Evolutionary conservation across 495 filamentous ascomycete species (phyloP).

Genomic region (Parathielavia appendiculata): DNA sequence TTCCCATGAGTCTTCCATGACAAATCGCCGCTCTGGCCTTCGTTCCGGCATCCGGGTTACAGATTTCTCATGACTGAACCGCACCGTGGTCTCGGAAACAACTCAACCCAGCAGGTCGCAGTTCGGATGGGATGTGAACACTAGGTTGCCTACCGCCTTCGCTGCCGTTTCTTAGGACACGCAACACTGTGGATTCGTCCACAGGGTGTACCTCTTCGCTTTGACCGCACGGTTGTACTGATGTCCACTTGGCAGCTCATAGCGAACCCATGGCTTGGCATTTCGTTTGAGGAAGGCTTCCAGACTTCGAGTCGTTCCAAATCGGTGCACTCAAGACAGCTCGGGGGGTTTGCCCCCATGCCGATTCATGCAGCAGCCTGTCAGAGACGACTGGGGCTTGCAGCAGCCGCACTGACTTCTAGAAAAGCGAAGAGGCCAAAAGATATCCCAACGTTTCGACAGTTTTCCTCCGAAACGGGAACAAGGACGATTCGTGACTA

Average conservation of each 20-base stretch:
- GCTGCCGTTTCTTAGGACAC: not conserved
- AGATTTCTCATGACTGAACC: too few species aligned
- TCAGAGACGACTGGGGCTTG: not conserved
- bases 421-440: slow-evolving; percentile 1
- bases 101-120: too few species aligned
- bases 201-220: slow-evolving; percentile 1
- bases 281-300: slow-evolving; percentile 27
- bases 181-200: not conserved
- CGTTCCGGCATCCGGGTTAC: not conserved
- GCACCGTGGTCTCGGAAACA: too few species aligned
- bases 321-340: slow-evolving; percentile 30
- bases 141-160: not conserved
- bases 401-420: slow-evolving; percentile 14
- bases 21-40: not conserved
- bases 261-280: slow-evolving; percentile 14
- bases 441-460: not conserved
- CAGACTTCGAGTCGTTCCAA: slow-evolving; percentile 33
- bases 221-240: not conserved
- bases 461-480: slow-evolving; percentile 3
- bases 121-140: too few species aligned
- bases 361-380: slow-evolving; percentile 28
- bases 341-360: slow-evolving; percentile 23
- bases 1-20: not conserved
- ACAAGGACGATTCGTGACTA: not conserved
- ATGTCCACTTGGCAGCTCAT: slow-evolving; percentile 10